Percentiles rank a stretch among this genome's conserved stretches.
phyloP scores from a whole-genome alignment of 306 rosid species.

The Sindora glabra region DNA sequence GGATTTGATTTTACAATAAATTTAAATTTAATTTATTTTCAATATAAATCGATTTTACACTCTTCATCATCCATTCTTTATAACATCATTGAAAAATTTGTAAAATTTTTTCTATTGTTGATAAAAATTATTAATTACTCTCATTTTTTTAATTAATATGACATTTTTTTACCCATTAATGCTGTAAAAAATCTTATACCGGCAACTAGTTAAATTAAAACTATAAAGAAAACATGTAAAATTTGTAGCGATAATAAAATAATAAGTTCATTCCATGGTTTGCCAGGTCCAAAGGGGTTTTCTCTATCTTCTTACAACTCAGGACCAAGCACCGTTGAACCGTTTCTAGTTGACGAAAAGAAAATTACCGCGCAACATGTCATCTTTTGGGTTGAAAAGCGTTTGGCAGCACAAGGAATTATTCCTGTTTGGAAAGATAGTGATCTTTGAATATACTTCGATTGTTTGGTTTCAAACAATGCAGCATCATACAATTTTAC shows the following conservation, averaged over 20 bases:
- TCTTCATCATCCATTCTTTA: too few species aligned
- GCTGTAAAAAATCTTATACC: too few species aligned
- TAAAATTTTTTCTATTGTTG: too few species aligned
- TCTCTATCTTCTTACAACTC: slow-evolving; percentile 69
- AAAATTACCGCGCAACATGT: slow-evolving; percentile 63
- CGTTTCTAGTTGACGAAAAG: slow-evolving; percentile 88
- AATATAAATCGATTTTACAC: too few species aligned
- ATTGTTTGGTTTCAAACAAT: slow-evolving; percentile 24
- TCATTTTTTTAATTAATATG: too few species aligned
- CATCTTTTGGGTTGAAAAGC: slow-evolving; percentile 91
- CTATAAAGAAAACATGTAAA: too few species aligned
- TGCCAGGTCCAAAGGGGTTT: slow-evolving; percentile 88
- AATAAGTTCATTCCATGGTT: background rate
- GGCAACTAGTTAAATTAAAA: too few species aligned
- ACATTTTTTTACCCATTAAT: too few species aligned
- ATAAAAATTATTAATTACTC: too few species aligned
- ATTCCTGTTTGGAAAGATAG: slow-evolving; percentile 85
- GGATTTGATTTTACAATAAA: too few species aligned
- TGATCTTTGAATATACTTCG: slow-evolving; percentile 13
- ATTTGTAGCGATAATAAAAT: background rate
- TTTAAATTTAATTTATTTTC: too few species aligned
- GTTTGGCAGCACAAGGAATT: slow-evolving; percentile 97
- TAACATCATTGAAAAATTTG: too few species aligned
- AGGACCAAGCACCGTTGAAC: slow-evolving; percentile 79
- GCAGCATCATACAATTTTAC: slow-evolving; percentile 26